Conservation (phyloP, 768 basidiomycete species). For the Hysterangium stoloniferum region DNA sequence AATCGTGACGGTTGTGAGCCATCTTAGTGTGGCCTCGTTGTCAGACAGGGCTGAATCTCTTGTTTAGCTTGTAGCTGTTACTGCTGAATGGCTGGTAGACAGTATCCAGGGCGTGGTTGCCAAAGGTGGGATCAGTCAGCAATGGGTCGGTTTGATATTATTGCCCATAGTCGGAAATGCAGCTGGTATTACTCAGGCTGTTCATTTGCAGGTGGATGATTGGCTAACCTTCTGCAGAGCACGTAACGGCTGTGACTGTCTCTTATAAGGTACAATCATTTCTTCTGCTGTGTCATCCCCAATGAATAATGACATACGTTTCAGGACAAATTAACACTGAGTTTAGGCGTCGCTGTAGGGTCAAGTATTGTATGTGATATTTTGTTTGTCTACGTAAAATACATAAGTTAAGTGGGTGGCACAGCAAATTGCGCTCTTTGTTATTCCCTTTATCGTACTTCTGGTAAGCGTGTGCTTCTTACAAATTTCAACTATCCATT, state of each 20-base stretch:
- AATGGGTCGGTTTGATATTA: slow-evolving; percentile 85
- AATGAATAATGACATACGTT: neutral
- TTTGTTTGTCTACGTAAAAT: neutral
- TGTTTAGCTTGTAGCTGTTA: slow-evolving; percentile 44
- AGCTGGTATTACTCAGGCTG: slow-evolving; percentile 48
- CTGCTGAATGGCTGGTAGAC: slow-evolving; percentile 64
- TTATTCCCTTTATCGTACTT: slow-evolving; percentile 56
- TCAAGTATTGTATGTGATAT: slow-evolving; percentile 58
- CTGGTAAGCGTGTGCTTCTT: neutral
- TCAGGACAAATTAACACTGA: slow-evolving; percentile 70
- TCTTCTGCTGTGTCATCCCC: neutral
- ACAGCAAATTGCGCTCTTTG: slow-evolving; percentile 77
- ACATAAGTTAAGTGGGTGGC: neutral
- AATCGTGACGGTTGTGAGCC: slow-evolving; percentile 56
- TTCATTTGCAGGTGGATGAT: slow-evolving; percentile 7
- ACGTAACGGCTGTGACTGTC: slow-evolving; percentile 86
- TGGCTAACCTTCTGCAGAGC: slow-evolving; percentile 41
- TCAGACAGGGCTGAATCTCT: neutral
- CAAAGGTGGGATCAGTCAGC: slow-evolving; percentile 49
- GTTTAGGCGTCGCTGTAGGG: slow-evolving; percentile 84
- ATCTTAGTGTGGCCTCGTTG: neutral
- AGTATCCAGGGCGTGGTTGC: slow-evolving; percentile 72
- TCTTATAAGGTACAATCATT: slow-evolving; percentile 51
- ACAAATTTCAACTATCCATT: slow-evolving; percentile 12
- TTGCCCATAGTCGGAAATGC: slow-evolving; percentile 91